Conservation (phyloP, 2,329 filamentous ascomycete genomes). For the Neofusicoccum cordaticola region DNA sequence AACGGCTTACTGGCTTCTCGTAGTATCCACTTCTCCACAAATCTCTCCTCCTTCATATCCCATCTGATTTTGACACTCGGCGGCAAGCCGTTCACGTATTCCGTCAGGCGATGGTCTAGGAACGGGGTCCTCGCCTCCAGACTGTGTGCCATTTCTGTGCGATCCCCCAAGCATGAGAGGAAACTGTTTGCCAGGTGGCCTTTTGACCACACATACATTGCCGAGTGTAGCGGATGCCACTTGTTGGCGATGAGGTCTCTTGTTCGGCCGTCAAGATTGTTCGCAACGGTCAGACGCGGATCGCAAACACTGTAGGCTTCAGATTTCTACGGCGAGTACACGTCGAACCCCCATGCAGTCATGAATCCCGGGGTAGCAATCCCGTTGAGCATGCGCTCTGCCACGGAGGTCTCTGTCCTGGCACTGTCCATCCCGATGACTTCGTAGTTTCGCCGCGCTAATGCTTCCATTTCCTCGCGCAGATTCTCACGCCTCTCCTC, state of each 20-base stretch:
- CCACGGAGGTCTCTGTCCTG: slow-evolving; percentile 27
- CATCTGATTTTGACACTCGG: slow-evolving; percentile 38
- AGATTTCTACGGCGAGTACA: slow-evolving; percentile 37
- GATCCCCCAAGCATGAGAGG: slow-evolving; percentile 44
- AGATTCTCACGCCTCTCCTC: slow-evolving; percentile 20
- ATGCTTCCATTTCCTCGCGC: slow-evolving; percentile 19
- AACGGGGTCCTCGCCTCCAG: slow-evolving; percentile 43
- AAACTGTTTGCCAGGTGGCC: slow-evolving; percentile 31
- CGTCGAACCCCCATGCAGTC: slow-evolving; percentile 33
- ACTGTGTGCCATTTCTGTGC: slow-evolving; percentile 45
- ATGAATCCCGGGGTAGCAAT: slow-evolving; percentile 37
- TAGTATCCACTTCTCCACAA: slow-evolving; percentile 52
- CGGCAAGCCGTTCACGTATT: slow-evolving; percentile 39
- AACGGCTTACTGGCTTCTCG: slow-evolving; percentile 51
- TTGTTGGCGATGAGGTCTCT: slow-evolving; percentile 27
- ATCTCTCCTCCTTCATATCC: slow-evolving; percentile 20
- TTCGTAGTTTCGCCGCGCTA: slow-evolving; percentile 17
- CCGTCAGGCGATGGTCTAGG: slow-evolving; percentile 39
- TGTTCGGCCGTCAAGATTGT: slow-evolving; percentile 29
- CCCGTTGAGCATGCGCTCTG: slow-evolving; percentile 39
- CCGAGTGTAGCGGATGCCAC: slow-evolving; percentile 28
- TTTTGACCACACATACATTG: slow-evolving; percentile 28
- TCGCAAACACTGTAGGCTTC: slow-evolving; percentile 28
- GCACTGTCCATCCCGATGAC: slow-evolving; percentile 27
- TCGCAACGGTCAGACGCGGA: slow-evolving; percentile 33